phyloP scores from a whole-genome alignment of 2,329 filamentous ascomycete species.

The Verticillium isaacii region DNA sequence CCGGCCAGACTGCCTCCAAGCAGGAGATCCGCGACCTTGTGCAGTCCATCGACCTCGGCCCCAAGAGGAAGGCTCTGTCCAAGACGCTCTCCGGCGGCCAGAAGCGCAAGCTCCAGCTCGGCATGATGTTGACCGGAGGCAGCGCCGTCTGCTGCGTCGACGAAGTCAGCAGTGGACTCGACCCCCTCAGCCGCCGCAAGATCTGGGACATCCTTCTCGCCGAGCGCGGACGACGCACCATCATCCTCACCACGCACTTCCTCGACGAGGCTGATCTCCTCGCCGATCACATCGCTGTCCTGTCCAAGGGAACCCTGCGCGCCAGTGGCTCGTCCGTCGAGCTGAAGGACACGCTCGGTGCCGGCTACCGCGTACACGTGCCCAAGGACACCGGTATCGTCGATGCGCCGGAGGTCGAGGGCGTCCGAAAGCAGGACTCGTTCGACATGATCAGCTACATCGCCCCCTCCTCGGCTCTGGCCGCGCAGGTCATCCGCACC shows the following conservation, averaged over 20 bases:
- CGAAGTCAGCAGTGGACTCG: slow-evolving; percentile 69
- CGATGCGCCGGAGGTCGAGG: slow-evolving; percentile 46
- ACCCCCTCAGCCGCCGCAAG: slow-evolving; percentile 57
- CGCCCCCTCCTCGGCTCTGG: slow-evolving; percentile 63
- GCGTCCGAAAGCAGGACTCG: slow-evolving; percentile 50
- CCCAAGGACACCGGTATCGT: slow-evolving; percentile 38
- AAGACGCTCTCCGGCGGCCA: slow-evolving; percentile 69
- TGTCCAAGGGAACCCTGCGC: slow-evolving; percentile 63
- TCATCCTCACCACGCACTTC: slow-evolving; percentile 70
- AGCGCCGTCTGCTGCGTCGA: slow-evolving; percentile 69
- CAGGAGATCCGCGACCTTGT: slow-evolving; percentile 43
- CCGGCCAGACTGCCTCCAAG: slow-evolving; percentile 37
- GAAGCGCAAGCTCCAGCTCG: slow-evolving; percentile 71
- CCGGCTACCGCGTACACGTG: slow-evolving; percentile 22
- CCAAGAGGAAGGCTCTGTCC: slow-evolving; percentile 57
- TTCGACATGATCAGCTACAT: slow-evolving; percentile 72
- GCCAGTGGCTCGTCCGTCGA: slow-evolving; percentile 65
- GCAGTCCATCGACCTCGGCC: slow-evolving; percentile 57
- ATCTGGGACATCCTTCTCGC: slow-evolving; percentile 58
- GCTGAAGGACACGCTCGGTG: slow-evolving; percentile 61
- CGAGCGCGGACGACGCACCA: slow-evolving; percentile 61
- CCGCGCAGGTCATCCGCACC: slow-evolving; percentile 64
- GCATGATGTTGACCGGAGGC: slow-evolving; percentile 74
- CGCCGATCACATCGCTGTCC: slow-evolving; percentile 65
- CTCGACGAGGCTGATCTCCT: slow-evolving; percentile 72